Evolutionary conservation across 2,329 filamentous ascomycete genomes (phyloP), one percentile per base, ranked within the genome.

Genomic region (Ophiostoma piceae): DNA sequence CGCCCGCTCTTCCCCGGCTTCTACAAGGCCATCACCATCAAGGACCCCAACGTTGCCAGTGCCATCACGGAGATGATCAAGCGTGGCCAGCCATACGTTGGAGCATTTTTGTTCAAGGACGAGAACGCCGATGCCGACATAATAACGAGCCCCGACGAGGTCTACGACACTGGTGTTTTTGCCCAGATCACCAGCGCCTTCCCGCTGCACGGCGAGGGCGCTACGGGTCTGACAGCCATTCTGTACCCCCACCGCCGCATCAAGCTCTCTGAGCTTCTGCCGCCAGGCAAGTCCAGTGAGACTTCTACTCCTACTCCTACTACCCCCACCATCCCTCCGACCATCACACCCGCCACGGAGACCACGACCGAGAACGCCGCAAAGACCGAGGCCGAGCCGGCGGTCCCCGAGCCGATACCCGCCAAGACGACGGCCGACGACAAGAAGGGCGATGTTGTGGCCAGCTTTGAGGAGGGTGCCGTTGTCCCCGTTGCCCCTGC

Each of bases 21-120:
- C 80, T 99, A 99, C 83, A 99, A 99, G 81, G 94, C 95, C 11
- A 95, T 99, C 74, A 99, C 94, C 3, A 96, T 99, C 74, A 90
- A 92, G 77, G 93, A 99, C 76, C 92, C 91, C 22, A 91, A 95
- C 75, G 95, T 99, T 47, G 91, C 94, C 16, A 88, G 89, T 54
- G 95, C 95, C 29, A 96, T 99, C 74, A 91, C 94, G 71, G 96
- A 99, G 77, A 95, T 97, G 85, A 92, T 98, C 78, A 97, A 96
- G 84, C 87, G 94, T 68, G 95, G 95, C 0, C 96, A 99, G 79
- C 96, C 94, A 32, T 99, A 99, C 76, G 92, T 99, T 57, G 95
- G 95, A 73, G 94, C 94, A 2, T 99, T 99, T 80, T 80, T 99
- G 76, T 93, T 98, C 83, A 98, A 98, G 80, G 94, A 99, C 77